Base-by-base conservation (phyloP, 257 asterid genomes). In the Solanum gracilifrons region DNA sequence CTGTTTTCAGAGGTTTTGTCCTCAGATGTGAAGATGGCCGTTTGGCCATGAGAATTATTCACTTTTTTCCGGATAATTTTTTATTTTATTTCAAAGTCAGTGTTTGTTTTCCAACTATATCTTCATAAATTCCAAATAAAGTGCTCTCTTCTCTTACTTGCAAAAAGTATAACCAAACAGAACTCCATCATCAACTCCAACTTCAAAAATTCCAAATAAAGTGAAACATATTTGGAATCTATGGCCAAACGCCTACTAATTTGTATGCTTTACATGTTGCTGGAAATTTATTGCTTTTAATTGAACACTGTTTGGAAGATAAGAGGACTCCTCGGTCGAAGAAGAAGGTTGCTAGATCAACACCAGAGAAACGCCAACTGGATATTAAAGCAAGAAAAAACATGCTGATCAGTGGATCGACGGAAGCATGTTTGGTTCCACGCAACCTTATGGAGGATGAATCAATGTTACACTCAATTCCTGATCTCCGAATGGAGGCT, bases 401-500 rank as follows among this genome's bases (percentile, higher is more conserved):
- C 69, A n/a, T 68, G 89, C 88, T 85, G 87, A 90, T 87, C 82
- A 87, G 39, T 89, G 93, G 93, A 88, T 85, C 82, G 85, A 92
- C 87, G 88, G 94, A 88, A 71, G 84, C 87, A 74, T 88, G 90
- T 84, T 86, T 80, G 51, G 91, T 88, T 85, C 91, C 90, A 85
- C 89, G 91, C 89, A 93, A 91, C 86, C 91, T 90, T 87, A 83
- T 89, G 86, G 85, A 41, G 85, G 98, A 91, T 82, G 96, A 92
- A 87, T 93, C 93, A 86, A 88, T 89, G 62, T 18, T 72, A 74
- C 93, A 37, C 48, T 69, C 90, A 35, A 89, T 93, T 89, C 99
- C 98, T 82, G 92, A 95, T 92, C 93, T 95, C 62, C 91, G 98
- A 86, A 90, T 91, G 92, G 99, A 97, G 93, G 98, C 98, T 16